These are phyloP conservation scores for Zalaria sp. DNA, from an alignment of 2,329 filamentous ascomycete species.

Conservation along the genomic window DNA sequence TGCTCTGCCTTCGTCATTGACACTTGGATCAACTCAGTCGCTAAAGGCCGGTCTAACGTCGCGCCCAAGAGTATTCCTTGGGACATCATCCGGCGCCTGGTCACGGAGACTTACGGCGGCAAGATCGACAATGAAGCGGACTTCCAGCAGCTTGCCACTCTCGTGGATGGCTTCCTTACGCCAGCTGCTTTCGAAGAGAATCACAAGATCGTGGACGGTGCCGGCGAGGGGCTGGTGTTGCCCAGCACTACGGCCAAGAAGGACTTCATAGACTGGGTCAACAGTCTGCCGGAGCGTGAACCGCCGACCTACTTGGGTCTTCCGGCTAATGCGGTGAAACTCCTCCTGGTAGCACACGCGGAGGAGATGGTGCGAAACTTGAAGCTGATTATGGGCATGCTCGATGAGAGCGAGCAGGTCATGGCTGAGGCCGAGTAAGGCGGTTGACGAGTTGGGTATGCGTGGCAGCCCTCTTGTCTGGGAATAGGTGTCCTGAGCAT, in stretches of 20 bases:
- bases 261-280: conserved; percentile 86
- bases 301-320: conserved; percentile 90
- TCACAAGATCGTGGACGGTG: conserved; percentile 69
- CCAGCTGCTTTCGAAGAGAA: conserved; percentile 84
- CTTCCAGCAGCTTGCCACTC: conserved; percentile 55
- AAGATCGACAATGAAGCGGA: conserved; percentile 91
- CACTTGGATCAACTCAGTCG: conserved; percentile 75
- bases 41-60: conserved; percentile 79
- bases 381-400: conserved; percentile 67
- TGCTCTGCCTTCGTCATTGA: conserved; percentile 94
- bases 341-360: conserved; percentile 79
- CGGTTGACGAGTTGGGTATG: background rate
- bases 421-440: conserved; percentile 30
- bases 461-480: background rate
- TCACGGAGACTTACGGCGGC: conserved; percentile 91
- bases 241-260: conserved; percentile 69
- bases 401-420: conserved; percentile 89
- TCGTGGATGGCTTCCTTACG: conserved; percentile 70
- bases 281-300: conserved; percentile 82
- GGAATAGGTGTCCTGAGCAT: background rate
- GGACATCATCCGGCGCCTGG: conserved; percentile 83
- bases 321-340: conserved; percentile 90
- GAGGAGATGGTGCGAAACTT: conserved; percentile 72
- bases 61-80: conserved; percentile 89
- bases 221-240: conserved; percentile 45